phyloP scores from a whole-genome alignment of 345 rosid genomes.

The Camelina laxa region DNA sequence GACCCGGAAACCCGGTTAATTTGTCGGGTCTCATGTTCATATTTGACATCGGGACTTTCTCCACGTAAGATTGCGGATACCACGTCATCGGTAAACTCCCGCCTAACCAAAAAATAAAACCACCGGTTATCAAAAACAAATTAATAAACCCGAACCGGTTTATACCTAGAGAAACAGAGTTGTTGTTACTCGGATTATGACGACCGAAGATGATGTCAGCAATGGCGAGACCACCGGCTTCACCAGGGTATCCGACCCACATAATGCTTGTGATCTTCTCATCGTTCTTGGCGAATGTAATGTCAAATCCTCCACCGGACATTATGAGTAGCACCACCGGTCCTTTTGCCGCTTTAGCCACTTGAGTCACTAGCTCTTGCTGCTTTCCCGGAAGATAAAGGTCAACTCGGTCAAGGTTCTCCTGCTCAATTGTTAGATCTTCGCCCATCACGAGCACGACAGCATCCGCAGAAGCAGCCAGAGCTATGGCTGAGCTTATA shows the following conservation, averaged over 20 bases:
- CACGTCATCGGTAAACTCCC: slow-evolving; percentile 81
- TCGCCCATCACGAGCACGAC: slow-evolving; percentile 67
- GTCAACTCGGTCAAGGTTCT: neutral
- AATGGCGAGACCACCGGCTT: slow-evolving; percentile 79
- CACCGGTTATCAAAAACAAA: too few relatives aligned
- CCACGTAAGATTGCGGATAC: slow-evolving; percentile 74
- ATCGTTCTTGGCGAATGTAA: slow-evolving; percentile 67
- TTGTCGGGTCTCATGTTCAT: slow-evolving; percentile 84
- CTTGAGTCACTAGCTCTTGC: slow-evolving; percentile 54
- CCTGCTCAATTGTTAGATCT: slow-evolving; percentile 55
- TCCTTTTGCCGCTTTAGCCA: slow-evolving; percentile 66
- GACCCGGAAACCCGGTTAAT: slow-evolving; percentile 67
- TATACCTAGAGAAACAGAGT: neutral
- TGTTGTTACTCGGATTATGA: slow-evolving; percentile 74
- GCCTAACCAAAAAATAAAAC: slow-evolving; percentile 40
- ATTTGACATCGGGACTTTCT: slow-evolving; percentile 69
- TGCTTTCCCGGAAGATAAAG: slow-evolving; percentile 74
- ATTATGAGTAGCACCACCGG: slow-evolving; percentile 78
- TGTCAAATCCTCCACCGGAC: slow-evolving; percentile 83
- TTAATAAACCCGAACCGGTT: neutral
- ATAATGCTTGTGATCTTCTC: slow-evolving; percentile 53
- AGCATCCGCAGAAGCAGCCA: slow-evolving; percentile 65
- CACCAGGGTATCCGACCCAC: slow-evolving; percentile 74
- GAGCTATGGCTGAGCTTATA: slow-evolving; percentile 48
- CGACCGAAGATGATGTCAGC: slow-evolving; percentile 72